These are phyloP conservation scores for Ramaria rubella DNA, from an alignment of 768 basidiomycete genomes.

Conservation along the genomic window DNA sequence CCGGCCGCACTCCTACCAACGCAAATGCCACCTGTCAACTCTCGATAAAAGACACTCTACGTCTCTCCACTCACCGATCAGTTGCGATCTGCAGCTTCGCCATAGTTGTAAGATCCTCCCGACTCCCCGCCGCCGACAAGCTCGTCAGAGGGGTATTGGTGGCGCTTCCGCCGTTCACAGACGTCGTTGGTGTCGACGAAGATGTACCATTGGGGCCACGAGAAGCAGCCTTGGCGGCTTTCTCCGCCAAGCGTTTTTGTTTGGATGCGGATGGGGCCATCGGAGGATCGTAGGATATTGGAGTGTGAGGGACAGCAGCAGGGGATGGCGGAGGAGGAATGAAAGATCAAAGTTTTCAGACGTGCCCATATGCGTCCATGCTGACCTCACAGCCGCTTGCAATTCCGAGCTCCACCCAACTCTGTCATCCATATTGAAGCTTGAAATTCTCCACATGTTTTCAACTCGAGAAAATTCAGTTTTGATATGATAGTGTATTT, in stretches of 20 bases:
- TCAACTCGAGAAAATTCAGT: too few species aligned
- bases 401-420: too few species aligned
- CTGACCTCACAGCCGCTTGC: too few species aligned
- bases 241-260: constrained; percentile 92
- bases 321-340: neutral
- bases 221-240: constrained; percentile 71
- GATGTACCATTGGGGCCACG: constrained; percentile 37
- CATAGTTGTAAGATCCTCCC: constrained; percentile 80
- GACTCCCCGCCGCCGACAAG: constrained; percentile 69
- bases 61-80: constrained; percentile 77
- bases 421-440: too few species aligned
- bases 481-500: too few species aligned
- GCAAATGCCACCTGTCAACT: constrained; percentile 13
- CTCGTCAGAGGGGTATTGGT: constrained; percentile 78
- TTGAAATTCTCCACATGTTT: too few species aligned
- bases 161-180: constrained; percentile 52
- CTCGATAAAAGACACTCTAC: neutral
- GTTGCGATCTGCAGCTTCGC: constrained; percentile 85
- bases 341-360: neutral
- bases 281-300: neutral
- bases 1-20: constrained; percentile 73
- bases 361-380: neutral
- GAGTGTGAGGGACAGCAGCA: neutral
- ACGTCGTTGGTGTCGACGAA: constrained; percentile 55
- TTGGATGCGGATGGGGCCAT: constrained; percentile 81